Conservation (phyloP, 345 rosid species). For the Eucalyptus tenuipes region DNA sequence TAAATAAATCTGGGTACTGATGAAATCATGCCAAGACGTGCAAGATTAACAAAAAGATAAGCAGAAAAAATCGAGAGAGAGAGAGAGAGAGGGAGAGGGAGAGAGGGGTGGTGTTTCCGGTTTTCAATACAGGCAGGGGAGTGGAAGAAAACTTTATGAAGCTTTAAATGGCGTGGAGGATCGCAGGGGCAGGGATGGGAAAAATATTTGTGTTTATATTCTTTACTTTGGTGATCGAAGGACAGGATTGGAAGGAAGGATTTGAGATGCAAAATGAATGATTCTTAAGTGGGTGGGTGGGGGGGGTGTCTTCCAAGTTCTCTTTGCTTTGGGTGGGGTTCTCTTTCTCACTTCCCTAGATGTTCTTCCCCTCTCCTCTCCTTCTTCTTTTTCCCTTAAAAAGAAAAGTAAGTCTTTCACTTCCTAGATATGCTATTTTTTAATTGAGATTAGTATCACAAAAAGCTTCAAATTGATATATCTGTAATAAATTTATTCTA, state of each 20-base stretch:
- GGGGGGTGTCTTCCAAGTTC: conserved; percentile 16
- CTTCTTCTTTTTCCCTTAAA: neutral
- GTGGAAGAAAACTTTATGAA: conserved; percentile 39
- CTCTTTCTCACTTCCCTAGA: conserved; percentile 66
- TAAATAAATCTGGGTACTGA: conserved; percentile 59
- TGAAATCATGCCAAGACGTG: conserved; percentile 36
- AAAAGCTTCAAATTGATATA: no score
- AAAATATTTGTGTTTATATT: conserved; percentile 11
- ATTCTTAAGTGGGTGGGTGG: neutral
- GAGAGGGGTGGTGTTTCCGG: conserved; percentile 25
- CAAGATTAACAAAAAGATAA: neutral
- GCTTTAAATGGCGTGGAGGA: neutral
- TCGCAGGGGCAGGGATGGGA: conserved; percentile 18
- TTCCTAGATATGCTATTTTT: neutral
- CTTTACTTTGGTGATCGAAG: conserved; percentile 30
- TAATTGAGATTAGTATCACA: neutral
- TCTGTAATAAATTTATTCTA: fast-evolving
- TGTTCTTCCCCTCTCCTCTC: conserved; percentile 39
- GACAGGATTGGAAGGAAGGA: conserved; percentile 26
- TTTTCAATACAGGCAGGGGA: conserved; percentile 34
- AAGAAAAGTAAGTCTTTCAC: neutral
- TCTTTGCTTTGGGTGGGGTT: conserved; percentile 16
- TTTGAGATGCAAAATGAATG: conserved; percentile 3
- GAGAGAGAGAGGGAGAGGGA: neutral
- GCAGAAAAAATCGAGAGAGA: neutral